Base-by-base conservation (phyloP, 805 yeast species). In the Saccharomycopsis schoenii region DNA sequence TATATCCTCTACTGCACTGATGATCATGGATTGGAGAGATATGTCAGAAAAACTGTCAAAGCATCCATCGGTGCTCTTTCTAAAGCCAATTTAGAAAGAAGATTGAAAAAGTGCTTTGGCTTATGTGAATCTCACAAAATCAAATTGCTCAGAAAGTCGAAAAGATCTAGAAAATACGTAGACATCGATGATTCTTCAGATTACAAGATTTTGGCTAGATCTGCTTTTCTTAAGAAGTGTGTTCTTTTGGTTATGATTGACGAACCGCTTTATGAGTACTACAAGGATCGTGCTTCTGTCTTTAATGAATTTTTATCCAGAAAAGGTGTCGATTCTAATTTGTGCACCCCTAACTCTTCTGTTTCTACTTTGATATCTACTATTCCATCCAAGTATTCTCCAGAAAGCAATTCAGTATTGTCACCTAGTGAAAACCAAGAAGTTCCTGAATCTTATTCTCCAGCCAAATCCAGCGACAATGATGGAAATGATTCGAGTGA, bases 221-320 rank as follows among this genome's bases (percentile, higher is more conserved):
- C 83, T 56, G 72, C 82, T 64, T 70, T 73, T 60, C 83, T 81
- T 19, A 80, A 80, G 66, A 75, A 72, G 61, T 75, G 73, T 61
- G 67, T 79, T 57, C 75, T 74, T 64, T 68, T 82, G 61, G 52
- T 57, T 24, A 68, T 67, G 34, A 50, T 47, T n/a, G 60, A 62
- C 24, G 52, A 51, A 57, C 39, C 24, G 4, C 57, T 54, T 29
- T 54, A 24, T 25, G 29, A 10, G 14, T 47, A 47, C 12, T 47
- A 47, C 34, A 47, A 47, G 25, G 24, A 6, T n/a, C 52, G 52
- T 47, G 21, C 52, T 12, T 47, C 52, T 21, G 52, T 47, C 5
- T 47, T 47, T 21, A 25, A 47, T 47, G 34, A 47, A 11, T 19
- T 24, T 21, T 47, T 47, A 11, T 42, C 50, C 9, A n/a, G 34